Conservation (phyloP, 345 rosid species). For the Linum usitatissimum region DNA sequence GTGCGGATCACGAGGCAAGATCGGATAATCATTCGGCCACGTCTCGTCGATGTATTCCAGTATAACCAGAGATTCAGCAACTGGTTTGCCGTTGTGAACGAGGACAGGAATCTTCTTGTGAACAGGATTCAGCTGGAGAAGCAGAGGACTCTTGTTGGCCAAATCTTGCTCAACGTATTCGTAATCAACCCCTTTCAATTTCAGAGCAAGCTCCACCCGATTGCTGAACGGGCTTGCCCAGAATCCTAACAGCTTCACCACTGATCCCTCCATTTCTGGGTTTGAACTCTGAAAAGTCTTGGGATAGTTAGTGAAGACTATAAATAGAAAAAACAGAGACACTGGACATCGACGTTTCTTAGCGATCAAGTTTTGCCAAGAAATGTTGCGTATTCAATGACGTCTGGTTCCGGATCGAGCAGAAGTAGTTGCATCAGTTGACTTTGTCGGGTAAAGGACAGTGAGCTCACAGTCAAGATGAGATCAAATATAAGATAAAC, state of each 20-base stretch:
- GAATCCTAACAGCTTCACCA: conserved; percentile 21
- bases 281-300: not conserved
- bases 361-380: no score
- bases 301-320: not conserved
- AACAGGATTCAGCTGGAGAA: conserved; percentile 22
- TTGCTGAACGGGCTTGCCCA: conserved; percentile 16
- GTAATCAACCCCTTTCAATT: conserved; percentile 25
- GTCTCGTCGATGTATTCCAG: conserved; percentile 30
- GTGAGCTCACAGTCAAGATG: no score
- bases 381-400: no score
- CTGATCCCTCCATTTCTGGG: conserved; percentile 1
- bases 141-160: conserved; percentile 19
- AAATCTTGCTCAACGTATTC: conserved; percentile 22
- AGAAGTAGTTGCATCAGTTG: no score
- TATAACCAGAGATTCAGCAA: conserved; percentile 20
- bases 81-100: conserved; percentile 17
- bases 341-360: not conserved
- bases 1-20: conserved; percentile 18
- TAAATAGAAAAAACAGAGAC: conserved; percentile 16
- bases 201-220: conserved; percentile 23
- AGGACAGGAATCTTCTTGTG: conserved; percentile 33
- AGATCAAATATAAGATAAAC: no score
- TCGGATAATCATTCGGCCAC: conserved; percentile 18
- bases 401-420: no score
- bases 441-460: no score